These are phyloP conservation scores for Atalantia buxifolia DNA, from an alignment of 345 rosid genomes.

Conservation along the genomic window DNA sequence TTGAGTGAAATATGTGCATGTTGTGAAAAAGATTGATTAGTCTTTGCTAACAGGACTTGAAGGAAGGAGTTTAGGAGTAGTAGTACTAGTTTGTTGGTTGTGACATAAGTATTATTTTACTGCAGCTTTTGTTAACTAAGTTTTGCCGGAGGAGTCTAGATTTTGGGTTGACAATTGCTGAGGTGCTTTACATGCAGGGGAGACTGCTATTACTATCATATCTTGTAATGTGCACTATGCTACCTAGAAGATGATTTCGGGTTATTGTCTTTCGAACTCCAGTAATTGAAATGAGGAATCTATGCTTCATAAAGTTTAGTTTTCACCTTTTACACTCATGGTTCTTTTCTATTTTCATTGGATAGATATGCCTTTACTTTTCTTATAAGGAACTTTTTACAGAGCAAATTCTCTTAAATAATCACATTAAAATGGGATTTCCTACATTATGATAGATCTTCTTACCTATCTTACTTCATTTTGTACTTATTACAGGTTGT, in stretches of 20 bases:
- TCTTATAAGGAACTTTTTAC: background rate
- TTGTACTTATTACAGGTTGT: constrained; percentile 61
- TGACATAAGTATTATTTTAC: background rate
- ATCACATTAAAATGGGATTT: background rate
- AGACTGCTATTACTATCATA: background rate
- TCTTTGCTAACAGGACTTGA: background rate
- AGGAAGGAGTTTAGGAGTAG: background rate
- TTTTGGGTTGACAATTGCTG: background rate
- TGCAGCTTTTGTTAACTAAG: background rate
- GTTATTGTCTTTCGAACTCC: background rate
- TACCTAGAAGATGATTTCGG: background rate
- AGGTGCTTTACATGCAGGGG: background rate
- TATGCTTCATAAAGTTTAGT: background rate
- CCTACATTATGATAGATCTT: constrained; percentile 1
- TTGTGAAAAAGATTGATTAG: background rate
- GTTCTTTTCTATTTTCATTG: background rate
- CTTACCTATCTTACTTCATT: background rate
- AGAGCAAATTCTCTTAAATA: background rate
- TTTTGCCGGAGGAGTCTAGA: background rate
- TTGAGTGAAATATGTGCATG: background rate
- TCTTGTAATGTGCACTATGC: background rate
- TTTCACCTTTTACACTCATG: background rate
- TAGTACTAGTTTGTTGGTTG: background rate
- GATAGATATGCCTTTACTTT: background rate
- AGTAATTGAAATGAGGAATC: background rate